Percentiles rank a stretch among this genome's conserved stretches.
These are phyloP conservation scores for Fragaria vesca DNA, from an alignment of 306 rosid species.

Conservation along the genomic window DNA sequence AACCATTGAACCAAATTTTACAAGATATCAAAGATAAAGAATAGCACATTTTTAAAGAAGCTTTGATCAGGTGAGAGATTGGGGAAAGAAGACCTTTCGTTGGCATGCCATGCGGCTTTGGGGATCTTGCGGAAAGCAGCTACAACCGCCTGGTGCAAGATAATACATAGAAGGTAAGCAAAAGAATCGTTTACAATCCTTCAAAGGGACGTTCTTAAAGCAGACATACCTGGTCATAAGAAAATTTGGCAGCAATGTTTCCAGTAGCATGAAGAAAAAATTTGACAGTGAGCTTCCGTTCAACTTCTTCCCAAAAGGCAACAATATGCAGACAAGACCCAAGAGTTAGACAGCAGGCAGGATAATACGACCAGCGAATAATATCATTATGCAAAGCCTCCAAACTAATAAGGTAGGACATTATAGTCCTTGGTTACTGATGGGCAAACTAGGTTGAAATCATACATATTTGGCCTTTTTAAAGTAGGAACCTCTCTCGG, in stretches of 20 bases:
- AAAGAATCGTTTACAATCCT: not conserved
- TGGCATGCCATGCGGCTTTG: constrained; percentile 74
- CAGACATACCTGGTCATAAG: constrained; percentile 60
- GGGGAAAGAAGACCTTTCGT: constrained; percentile 53
- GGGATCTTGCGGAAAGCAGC: constrained; percentile 64
- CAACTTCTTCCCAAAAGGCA: constrained; percentile 38
- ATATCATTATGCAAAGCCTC: not conserved
- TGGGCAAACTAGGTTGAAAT: too few relatives aligned
- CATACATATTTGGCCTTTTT: not conserved
- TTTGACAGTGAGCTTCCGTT: constrained; percentile 56
- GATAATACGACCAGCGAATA: not conserved
- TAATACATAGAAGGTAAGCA: constrained; percentile 18
- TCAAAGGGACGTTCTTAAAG: constrained; percentile 6
- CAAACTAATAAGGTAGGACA: not conserved
- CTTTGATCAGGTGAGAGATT: constrained; percentile 1
- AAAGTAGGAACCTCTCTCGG: not conserved
- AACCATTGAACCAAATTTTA: not conserved
- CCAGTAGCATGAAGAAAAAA: constrained; percentile 78
- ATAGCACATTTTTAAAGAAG: not conserved
- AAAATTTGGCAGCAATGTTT: constrained; percentile 69
- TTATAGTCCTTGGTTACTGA: too few relatives aligned
- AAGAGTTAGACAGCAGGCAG: constrained; percentile 2
- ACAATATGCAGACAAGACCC: constrained; percentile 11
- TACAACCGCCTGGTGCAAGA: constrained; percentile 52
- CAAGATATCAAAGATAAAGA: not conserved